Conservation (phyloP, 768 basidiomycete species). For the Cystobasidium ongulense region DNA sequence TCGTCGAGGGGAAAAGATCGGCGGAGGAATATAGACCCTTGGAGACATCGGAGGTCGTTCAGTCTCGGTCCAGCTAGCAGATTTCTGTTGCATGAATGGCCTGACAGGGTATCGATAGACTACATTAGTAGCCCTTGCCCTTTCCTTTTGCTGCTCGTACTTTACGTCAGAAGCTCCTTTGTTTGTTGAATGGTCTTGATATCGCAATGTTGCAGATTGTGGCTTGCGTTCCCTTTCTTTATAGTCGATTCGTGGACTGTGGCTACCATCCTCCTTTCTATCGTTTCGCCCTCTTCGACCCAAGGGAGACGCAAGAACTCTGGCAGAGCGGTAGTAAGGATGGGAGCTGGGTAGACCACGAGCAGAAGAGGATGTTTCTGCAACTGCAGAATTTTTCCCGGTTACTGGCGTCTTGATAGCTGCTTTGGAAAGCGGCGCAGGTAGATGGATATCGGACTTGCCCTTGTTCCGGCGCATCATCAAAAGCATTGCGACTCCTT, state of each 20-base stretch:
- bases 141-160: neutral
- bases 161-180: neutral
- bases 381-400: neutral
- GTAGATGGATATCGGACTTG: neutral
- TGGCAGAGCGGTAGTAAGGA: constrained; percentile 20
- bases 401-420: neutral
- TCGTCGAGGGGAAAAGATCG: constrained; percentile 9
- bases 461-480: constrained; percentile 16
- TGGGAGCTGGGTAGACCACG: constrained; percentile 19
- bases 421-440: constrained; percentile 3
- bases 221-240: too few relatives aligned
- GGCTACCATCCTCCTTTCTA: neutral
- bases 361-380: neutral
- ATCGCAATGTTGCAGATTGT: too few relatives aligned
- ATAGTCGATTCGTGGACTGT: too few relatives aligned
- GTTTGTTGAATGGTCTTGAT: too few relatives aligned
- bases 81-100: neutral
- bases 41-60: neutral
- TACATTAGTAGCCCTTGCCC: neutral
- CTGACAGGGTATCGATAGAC: neutral
- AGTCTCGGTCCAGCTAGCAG: neutral
- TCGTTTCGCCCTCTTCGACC: neutral
- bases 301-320: constrained; percentile 14
- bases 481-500: constrained; percentile 4
- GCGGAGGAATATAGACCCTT: constrained; percentile 17